These are phyloP conservation scores for Leptodontidium sp. DNA, from an alignment of 2,329 filamentous ascomycete genomes.

Conservation along the genomic window DNA sequence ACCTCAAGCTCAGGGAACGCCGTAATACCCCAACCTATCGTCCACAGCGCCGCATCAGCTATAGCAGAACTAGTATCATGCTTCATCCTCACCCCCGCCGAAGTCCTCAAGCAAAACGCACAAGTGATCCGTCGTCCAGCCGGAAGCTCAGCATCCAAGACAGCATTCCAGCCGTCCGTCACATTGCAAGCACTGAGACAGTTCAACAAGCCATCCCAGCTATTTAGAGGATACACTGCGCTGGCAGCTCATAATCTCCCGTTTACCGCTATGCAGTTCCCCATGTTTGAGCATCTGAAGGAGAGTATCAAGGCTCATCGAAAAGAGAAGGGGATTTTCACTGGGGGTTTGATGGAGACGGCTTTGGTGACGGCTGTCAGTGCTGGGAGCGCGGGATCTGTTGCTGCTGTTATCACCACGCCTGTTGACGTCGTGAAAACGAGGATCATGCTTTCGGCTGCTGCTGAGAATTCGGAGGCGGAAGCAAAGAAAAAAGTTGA, in stretches of 20 bases:
- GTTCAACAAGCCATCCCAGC: slow-evolving; percentile 64
- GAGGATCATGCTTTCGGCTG: slow-evolving; percentile 79
- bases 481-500: slow-evolving; percentile 41
- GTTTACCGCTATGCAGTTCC: slow-evolving; percentile 89
- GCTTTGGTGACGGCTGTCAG: slow-evolving; percentile 75
- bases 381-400: slow-evolving; percentile 75
- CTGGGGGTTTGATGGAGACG: slow-evolving; percentile 64
- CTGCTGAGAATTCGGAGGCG: slow-evolving; percentile 43
- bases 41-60: slow-evolving; percentile 78
- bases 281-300: slow-evolving; percentile 80
- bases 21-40: slow-evolving; percentile 71
- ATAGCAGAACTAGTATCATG: slow-evolving; percentile 85
- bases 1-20: slow-evolving; percentile 57
- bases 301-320: slow-evolving; percentile 57
- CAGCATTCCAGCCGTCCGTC: slow-evolving; percentile 60
- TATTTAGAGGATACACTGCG: slow-evolving; percentile 78
- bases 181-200: slow-evolving; percentile 61
- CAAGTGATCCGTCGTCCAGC: slow-evolving; percentile 71
- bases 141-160: slow-evolving; percentile 44
- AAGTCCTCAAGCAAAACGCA: slow-evolving; percentile 93
- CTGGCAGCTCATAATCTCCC: slow-evolving; percentile 84
- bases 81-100: slow-evolving; percentile 84
- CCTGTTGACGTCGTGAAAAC: slow-evolving; percentile 92
- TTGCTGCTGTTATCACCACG: slow-evolving; percentile 84
- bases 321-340: slow-evolving; percentile 44